Conservation (phyloP, 352 stramenopile species). For the Phytophthora constricta region DNA sequence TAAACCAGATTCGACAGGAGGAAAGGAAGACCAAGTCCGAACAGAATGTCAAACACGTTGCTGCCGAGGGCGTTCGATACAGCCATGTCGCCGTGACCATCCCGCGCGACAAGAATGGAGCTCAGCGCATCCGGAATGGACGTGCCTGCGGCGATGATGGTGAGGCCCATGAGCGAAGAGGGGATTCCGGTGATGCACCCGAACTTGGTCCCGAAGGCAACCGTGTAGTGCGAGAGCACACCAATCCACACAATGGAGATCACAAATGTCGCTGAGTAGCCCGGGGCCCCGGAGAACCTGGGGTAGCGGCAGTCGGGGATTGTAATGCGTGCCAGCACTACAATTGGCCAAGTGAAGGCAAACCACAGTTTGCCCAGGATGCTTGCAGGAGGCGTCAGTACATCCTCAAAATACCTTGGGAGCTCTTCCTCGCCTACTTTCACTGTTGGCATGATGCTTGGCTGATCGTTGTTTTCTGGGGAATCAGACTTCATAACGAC, state of each 20-base stretch:
- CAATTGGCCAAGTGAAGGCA: conserved; percentile 70
- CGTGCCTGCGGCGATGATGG: conserved; percentile 79
- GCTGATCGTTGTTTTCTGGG: conserved; percentile 9
- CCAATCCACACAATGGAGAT: conserved; percentile 79
- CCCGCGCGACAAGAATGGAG: conserved; percentile 81
- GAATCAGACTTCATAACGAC: conserved; percentile 7
- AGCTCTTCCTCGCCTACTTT: conserved; percentile 38
- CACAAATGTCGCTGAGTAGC: conserved; percentile 64
- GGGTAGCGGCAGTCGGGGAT: conserved; percentile 79
- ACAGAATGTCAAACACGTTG: conserved; percentile 88
- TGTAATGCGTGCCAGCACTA: conserved; percentile 66
- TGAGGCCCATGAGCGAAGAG: conserved; percentile 79
- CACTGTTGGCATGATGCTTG: conserved; percentile 9
- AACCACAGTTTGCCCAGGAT: conserved; percentile 64
- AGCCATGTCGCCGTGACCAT: conserved; percentile 81
- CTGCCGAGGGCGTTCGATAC: conserved; percentile 86
- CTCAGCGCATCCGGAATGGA: conserved; percentile 84
- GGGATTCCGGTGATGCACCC: conserved; percentile 74
- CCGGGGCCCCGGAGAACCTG: conserved; percentile 49
- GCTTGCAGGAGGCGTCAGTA: conserved; percentile 49
- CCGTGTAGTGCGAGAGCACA: conserved; percentile 75
- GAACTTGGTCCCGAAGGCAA: conserved; percentile 66
- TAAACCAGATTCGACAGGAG: conserved; percentile 83
- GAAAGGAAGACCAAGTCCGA: conserved; percentile 80
- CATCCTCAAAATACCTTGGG: conserved; percentile 66